Percentiles rank a stretch among this genome's conserved stretches.
phyloP scores from a whole-genome alignment of 2,329 filamentous ascomycete species.

The Colletotrichum brevisporum region DNA sequence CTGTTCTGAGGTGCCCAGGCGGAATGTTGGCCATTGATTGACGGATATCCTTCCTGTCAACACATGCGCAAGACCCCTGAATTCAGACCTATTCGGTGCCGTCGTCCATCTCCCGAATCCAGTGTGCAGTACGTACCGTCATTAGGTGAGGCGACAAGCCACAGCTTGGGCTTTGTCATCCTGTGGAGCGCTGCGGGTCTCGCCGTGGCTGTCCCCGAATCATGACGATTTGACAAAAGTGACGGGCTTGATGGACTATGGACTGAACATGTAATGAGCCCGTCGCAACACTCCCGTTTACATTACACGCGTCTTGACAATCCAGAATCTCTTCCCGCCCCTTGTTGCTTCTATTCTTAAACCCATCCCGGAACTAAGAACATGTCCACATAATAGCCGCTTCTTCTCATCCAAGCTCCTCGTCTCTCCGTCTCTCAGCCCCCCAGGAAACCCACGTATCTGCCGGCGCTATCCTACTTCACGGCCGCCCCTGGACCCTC shows the following conservation, averaged over 20 bases:
- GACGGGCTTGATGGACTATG: neutral
- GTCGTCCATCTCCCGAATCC: no score
- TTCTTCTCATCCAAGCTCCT: slow-evolving; percentile 1
- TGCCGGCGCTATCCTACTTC: slow-evolving; percentile 14
- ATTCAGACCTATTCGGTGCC: no score
- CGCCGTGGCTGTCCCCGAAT: slow-evolving; percentile 27
- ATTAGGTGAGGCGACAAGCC: neutral
- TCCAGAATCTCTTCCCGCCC: slow-evolving; percentile 20
- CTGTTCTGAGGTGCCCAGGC: neutral
- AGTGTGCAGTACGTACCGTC: neutral
- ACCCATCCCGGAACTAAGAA: neutral
- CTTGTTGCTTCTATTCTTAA: slow-evolving; percentile 30
- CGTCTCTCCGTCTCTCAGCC: slow-evolving; percentile 23
- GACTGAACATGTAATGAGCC: slow-evolving; percentile 31
- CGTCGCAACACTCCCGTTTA: slow-evolving; percentile 26
- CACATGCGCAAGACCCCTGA: neutral
- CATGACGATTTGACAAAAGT: slow-evolving; percentile 35
- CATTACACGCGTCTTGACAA: slow-evolving; percentile 30
- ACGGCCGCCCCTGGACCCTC: slow-evolving; percentile 11
- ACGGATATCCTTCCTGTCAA: slow-evolving; percentile 2
- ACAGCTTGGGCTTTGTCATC: neutral
- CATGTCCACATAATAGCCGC: slow-evolving; percentile 15
- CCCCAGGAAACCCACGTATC: slow-evolving; percentile 23
- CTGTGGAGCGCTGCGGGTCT: neutral
- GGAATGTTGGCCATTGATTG: neutral